phyloP scores from a whole-genome alignment of 305 asterid species.

The Plantago coronopus region DNA sequence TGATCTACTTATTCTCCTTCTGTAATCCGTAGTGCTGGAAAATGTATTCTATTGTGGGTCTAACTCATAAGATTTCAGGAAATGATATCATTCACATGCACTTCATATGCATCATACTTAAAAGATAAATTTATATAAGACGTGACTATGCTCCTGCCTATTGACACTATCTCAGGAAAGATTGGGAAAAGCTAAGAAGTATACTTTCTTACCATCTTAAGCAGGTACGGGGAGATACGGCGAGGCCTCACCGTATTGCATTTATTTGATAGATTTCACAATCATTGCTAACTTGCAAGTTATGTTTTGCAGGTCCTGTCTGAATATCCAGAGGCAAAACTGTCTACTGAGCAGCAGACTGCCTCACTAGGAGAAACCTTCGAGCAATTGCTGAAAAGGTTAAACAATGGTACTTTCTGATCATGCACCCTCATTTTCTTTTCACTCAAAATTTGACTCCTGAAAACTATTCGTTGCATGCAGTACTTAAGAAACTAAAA shows the following conservation, averaged over 20 bases:
- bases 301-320: conserved; percentile 54
- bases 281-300: conserved; percentile 1
- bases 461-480: background rate
- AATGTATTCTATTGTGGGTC: background rate
- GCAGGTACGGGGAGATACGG: conserved; percentile 60
- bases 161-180: conserved; percentile 53
- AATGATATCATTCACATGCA: background rate
- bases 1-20: background rate
- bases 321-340: conserved; percentile 83
- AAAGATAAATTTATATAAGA: background rate
- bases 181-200: conserved; percentile 69
- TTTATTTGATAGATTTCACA: background rate
- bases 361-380: conserved; percentile 71
- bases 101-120: background rate
- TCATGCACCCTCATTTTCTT: conserved; percentile 32
- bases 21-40: background rate
- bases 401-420: conserved; percentile 88
- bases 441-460: conserved; percentile 19
- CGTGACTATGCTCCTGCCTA: conserved; percentile 15
- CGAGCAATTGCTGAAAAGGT: conserved; percentile 77
- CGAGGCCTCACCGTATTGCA: conserved; percentile 9
- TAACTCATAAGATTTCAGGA: conserved; percentile 2
- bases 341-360: conserved; percentile 67
- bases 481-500: conserved; percentile 3
- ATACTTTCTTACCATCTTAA: conserved; percentile 68